These are phyloP conservation scores for Tetrapisispora taiwanensis DNA, from an alignment of 805 yeast genomes.

Conservation along the genomic window DNA sequence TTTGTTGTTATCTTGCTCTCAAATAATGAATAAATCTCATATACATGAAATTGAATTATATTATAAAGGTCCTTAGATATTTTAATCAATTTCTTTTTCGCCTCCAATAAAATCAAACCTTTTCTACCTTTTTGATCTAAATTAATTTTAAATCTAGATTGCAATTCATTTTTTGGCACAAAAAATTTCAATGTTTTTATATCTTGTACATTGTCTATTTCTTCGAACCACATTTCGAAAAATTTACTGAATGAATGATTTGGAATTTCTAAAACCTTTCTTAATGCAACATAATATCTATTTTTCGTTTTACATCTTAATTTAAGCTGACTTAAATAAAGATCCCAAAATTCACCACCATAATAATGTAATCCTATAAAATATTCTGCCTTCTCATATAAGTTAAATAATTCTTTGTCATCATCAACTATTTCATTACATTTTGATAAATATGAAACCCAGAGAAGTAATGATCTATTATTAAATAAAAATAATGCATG, in stretches of 20 bases:
- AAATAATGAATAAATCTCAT: slow-evolving; percentile 23
- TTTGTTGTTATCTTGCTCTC: slow-evolving; percentile 21
- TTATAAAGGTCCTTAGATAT: slow-evolving; percentile 24
- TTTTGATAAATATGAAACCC: slow-evolving; percentile 24
- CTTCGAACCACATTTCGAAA: slow-evolving; percentile 24
- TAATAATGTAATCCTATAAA: slow-evolving; percentile 27
- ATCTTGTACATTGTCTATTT: slow-evolving; percentile 23
- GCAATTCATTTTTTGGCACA: slow-evolving; percentile 18
- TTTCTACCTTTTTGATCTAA: slow-evolving; percentile 16
- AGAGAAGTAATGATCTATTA: slow-evolving; percentile 23
- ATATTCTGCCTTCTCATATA: slow-evolving; percentile 25
- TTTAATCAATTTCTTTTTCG: slow-evolving; percentile 23
- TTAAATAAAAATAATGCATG: slow-evolving; percentile 18
- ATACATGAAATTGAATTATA: slow-evolving; percentile 23
- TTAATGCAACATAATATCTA: slow-evolving; percentile 20
- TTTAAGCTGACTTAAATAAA: slow-evolving; percentile 23
- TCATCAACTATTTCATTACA: slow-evolving; percentile 21
- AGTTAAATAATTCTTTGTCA: slow-evolving; percentile 18
- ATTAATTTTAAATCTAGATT: slow-evolving; percentile 18
- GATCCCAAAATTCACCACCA: slow-evolving; percentile 29
- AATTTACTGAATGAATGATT: slow-evolving; percentile 24
- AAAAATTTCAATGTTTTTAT: slow-evolving; percentile 17
- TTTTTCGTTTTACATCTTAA: slow-evolving; percentile 14
- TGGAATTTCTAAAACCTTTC: slow-evolving; percentile 26
- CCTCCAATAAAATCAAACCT: slow-evolving; percentile 29